phyloP scores from a whole-genome alignment of 768 basidiomycete species.

The Krasilnikovozyma curviuscula region DNA sequence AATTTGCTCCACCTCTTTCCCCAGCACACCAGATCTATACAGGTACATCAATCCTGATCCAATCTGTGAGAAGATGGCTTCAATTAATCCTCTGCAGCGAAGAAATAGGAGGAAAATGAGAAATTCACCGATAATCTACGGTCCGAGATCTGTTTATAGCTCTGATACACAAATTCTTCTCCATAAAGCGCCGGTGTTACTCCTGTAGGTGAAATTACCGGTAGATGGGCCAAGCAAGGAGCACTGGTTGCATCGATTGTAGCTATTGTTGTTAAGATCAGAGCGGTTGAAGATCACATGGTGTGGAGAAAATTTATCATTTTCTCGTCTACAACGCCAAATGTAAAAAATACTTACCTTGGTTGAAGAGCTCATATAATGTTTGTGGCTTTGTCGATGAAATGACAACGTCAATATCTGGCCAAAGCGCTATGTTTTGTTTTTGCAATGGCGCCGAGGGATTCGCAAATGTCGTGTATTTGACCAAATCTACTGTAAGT shows the following conservation, averaged over 20 bases:
- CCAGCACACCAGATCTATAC: neutral
- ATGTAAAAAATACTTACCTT: neutral
- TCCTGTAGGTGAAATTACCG: too few species aligned
- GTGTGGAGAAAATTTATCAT: neutral
- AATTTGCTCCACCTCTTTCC: neutral
- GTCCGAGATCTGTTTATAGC: too few species aligned
- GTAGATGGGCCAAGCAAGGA: too few species aligned
- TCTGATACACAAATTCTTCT: too few species aligned
- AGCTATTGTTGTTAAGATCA: too few species aligned
- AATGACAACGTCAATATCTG: neutral
- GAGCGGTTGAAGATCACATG: neutral
- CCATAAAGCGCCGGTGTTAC: too few species aligned
- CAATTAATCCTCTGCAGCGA: neutral
- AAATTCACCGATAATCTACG: too few species aligned
- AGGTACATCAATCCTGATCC: slow-evolving; percentile 7
- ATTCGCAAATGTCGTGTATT: neutral
- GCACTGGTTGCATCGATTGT: too few species aligned
- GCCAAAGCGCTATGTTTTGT: slow-evolving; percentile 9
- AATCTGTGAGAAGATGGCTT: neutral
- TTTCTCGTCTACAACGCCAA: neutral
- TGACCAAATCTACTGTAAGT: neutral
- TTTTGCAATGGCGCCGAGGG: too few species aligned
- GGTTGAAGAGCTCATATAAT: slow-evolving; percentile 8
- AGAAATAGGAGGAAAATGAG: neutral
- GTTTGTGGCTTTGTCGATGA: neutral